Percentiles rank a stretch among this genome's conserved stretches.
These are phyloP conservation scores for Blepharisma japonicum DNA, from an alignment of 73 alveolate genomes.

Conservation along the genomic window DNA sequence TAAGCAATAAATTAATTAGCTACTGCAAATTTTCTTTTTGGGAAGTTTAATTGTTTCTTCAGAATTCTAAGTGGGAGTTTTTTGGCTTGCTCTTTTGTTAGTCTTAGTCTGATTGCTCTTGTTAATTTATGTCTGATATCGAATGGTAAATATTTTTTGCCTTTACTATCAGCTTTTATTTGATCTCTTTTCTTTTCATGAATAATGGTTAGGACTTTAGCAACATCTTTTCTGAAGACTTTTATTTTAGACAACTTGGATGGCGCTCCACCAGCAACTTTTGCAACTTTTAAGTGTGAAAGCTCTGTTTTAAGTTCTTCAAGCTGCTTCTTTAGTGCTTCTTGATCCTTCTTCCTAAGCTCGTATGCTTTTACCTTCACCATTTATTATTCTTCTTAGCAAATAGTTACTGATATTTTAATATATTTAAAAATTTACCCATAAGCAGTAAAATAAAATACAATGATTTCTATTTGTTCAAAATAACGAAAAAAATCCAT, in stretches of 20 bases:
- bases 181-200: constrained; percentile 81
- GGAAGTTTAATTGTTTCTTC: constrained; percentile 77
- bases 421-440: no score
- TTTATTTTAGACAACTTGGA: constrained; percentile 66
- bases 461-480: no score
- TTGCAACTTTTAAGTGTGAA: constrained; percentile 68
- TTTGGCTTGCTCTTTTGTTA: constrained; percentile 70
- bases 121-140: constrained; percentile 83
- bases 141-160: constrained; percentile 63
- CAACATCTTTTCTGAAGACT: constrained; percentile 84
- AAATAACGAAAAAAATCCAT: no score
- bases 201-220: constrained; percentile 77
- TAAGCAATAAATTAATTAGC: constrained; percentile 32
- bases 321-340: constrained; percentile 48
- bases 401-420: no score
- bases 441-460: no score
- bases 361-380: constrained; percentile 64
- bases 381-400: no score
- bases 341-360: constrained; percentile 66
- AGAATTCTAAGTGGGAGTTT: constrained; percentile 62
- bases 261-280: constrained; percentile 82
- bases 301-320: constrained; percentile 54
- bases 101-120: constrained; percentile 75
- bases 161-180: constrained; percentile 59
- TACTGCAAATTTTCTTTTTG: constrained; percentile 81